Conservation (phyloP, 192 early-diverging fungal genomes). For the Pilobolus umbonatus region DNA sequence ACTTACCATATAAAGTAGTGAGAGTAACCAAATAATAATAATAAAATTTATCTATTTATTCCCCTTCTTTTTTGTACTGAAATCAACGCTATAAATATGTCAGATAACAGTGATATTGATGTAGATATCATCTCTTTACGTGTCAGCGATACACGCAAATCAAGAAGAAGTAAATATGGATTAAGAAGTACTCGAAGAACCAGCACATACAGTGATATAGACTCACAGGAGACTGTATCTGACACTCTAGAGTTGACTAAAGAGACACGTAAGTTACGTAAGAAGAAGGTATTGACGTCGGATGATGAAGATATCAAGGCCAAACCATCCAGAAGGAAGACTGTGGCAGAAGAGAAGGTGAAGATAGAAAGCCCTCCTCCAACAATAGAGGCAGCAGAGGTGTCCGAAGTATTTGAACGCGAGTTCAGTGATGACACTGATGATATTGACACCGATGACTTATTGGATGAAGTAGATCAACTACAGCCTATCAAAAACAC, state of each 20-base stretch:
- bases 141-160: not conserved
- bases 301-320: constrained; percentile 1
- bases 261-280: constrained; percentile 28
- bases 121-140: constrained; percentile 2
- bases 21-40: too few relatives aligned
- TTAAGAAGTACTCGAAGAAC: not conserved
- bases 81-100: not conserved
- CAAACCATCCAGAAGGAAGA: not conserved
- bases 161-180: too few relatives aligned
- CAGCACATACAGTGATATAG: not conserved
- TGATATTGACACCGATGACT: constrained; percentile 21
- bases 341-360: not conserved
- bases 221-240: too few relatives aligned
- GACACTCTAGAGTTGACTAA: constrained; percentile 1
- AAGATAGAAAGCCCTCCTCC: not conserved
- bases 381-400: not conserved
- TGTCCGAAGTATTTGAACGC: not conserved
- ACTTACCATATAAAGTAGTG: too few relatives aligned
- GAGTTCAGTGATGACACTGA: constrained; percentile 9
- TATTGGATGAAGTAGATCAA: constrained; percentile 18
- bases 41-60: not conserved
- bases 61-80: too few relatives aligned
- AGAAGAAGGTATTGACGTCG: constrained; percentile 15
- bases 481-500: constrained; percentile 11
- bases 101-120: constrained; percentile 4